Conservation (phyloP, 805 yeast species). For the Sporopachydermia quercuum region DNA sequence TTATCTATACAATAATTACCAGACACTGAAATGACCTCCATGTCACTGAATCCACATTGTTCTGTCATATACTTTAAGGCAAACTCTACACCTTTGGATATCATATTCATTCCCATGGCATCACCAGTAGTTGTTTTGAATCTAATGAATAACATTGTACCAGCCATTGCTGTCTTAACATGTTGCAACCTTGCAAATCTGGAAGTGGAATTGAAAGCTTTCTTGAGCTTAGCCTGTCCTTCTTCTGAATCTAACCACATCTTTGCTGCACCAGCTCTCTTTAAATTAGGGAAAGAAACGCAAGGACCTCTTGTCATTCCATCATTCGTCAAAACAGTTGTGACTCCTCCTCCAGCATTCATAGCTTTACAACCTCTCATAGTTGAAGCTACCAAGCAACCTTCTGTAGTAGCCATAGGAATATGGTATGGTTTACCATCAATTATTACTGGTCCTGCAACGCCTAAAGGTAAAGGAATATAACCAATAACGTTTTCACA, state of each 20-base stretch:
- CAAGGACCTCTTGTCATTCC: constrained; percentile 99
- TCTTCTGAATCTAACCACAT: constrained; percentile 92
- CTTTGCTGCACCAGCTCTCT: constrained; percentile 89
- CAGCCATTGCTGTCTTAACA: constrained; percentile 88
- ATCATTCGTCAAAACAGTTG: constrained; percentile 82
- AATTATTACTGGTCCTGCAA: constrained; percentile 90
- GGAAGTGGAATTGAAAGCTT: constrained; percentile 91
- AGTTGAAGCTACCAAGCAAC: constrained; percentile 94
- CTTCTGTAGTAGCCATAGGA: constrained; percentile 99
- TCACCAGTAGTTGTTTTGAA: constrained; percentile 99
- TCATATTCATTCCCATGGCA: constrained; percentile 99
- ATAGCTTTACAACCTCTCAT: constrained; percentile 99
- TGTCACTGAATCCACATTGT: constrained; percentile 85
- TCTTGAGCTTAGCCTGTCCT: constrained; percentile 69
- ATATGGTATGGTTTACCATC: constrained; percentile 82
- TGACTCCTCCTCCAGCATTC: constrained; percentile 92
- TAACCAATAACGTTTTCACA: constrained; percentile 97
- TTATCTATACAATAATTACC: constrained; percentile 98
- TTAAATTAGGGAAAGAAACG: constrained; percentile 70
- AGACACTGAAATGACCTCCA: constrained; percentile 83
- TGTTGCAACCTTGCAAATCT: constrained; percentile 92
- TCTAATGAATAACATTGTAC: constrained; percentile 74
- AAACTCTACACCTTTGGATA: constrained; percentile 91
- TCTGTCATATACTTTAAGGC: constrained; percentile 74
- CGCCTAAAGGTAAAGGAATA: constrained; percentile 93